Evolutionary conservation across 208 protist species (phyloP), one percentile per base, ranked within the genome.

Genomic region (Leishmania amazonensis): DNA sequence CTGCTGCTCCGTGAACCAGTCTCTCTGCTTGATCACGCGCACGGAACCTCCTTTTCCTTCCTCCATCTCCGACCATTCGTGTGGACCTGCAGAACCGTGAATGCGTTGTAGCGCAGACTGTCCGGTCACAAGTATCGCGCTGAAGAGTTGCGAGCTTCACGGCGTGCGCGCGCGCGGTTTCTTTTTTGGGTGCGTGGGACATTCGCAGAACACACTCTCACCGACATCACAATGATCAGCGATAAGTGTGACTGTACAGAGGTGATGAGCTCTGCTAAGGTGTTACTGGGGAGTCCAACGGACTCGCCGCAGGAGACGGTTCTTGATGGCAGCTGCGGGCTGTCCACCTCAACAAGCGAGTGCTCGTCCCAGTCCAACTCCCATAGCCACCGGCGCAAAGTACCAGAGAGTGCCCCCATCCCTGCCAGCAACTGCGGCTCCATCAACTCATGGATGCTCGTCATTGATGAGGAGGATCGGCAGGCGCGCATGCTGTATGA

Each of bases 401-500:
- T 74, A 6, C 53, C 64, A 15, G 71, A 64, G 42, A 13, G 49
- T 2, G 53, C 76, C n/a, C 7, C 13, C 11, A 45, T 42, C 11
- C 24, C 38, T 35, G n/a, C 51, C 49, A 45, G 31, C 17, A 67
- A 81, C 19, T 40, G 65, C 24, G 54, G 64, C 24, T 49, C 70
- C 19, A 24, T 82, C 8, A 47, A 49, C 8, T 85, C 82, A 19
- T 85, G 76, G 58, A 85, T 85, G 82, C 82, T 78, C 5, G 79
- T 85, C 31, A 79, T 82, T 35, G 82, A 85, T 64, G 82, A 82
- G 82, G 82, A 81, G 19, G 82, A 78, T 60, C 38, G 57, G 49
- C n/a, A 51, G 0, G 78, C 45, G 6, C 73, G 40, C 53, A 51
- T 53, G 38, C 62, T 71, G 19, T 31, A 13, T 17, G 24, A 64